These are phyloP conservation scores for Anthracocystis walkeri DNA, from an alignment of 1,284 basidiomycete genomes.

Conservation along the genomic window DNA sequence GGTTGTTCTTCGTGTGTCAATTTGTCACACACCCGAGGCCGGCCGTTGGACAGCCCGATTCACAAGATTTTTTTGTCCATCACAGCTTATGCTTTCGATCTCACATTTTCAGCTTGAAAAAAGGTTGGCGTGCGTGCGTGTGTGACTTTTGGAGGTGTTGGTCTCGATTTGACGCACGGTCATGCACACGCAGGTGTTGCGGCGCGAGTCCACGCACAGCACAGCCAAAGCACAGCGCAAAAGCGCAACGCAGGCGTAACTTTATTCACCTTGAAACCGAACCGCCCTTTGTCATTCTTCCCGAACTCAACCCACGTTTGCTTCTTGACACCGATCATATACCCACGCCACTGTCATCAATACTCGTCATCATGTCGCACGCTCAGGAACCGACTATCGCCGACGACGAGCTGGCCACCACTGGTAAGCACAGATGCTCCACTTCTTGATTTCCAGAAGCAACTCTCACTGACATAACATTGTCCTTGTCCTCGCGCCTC, in stretches of 20 bases:
- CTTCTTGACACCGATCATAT: slow-evolving; percentile 10
- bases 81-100: not conserved
- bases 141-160: slow-evolving; percentile 4
- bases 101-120: slow-evolving; percentile 10
- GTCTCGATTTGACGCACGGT: not conserved
- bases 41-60: slow-evolving; percentile 7
- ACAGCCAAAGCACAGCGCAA: too few species aligned
- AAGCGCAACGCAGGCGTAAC: too few species aligned
- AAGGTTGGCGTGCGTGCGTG: slow-evolving; percentile 1
- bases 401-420: slow-evolving; percentile 56
- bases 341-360: slow-evolving; percentile 1
- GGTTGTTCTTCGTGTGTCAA: slow-evolving; percentile 4
- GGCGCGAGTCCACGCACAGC: not conserved
- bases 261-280: too few species aligned
- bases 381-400: slow-evolving; percentile 46
- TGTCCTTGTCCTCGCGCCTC: not conserved
- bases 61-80: not conserved
- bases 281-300: slow-evolving; percentile 8
- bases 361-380: slow-evolving; percentile 47
- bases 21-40: slow-evolving; percentile 19
- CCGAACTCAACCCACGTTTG: not conserved
- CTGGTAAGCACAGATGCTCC: slow-evolving; percentile 23
- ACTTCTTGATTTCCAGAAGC: not conserved
- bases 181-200: slow-evolving; percentile 1
- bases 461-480: not conserved